Percentiles rank a stretch among this genome's conserved stretches.
phyloP scores from a whole-genome alignment of 2,329 filamentous ascomycete genomes.

The Chalara sp. region DNA sequence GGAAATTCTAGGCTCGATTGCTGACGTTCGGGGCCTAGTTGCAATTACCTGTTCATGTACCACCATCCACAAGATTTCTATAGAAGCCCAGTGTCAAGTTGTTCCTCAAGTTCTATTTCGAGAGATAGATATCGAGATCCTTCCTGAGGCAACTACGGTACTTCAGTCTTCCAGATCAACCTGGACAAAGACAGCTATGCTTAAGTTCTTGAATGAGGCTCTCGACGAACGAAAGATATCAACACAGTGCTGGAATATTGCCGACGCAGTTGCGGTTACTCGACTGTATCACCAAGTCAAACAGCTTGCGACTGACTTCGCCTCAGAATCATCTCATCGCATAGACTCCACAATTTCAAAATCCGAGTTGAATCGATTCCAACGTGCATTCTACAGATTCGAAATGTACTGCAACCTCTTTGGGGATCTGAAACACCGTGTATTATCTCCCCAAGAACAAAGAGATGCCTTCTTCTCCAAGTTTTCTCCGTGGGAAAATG shows the following conservation, averaged over 20 bases:
- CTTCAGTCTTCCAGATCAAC: not conserved
- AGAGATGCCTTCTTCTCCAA: not conserved
- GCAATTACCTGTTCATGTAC: too few relatives aligned
- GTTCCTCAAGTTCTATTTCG: not conserved
- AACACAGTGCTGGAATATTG: not conserved
- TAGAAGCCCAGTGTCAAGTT: too few relatives aligned
- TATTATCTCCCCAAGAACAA: not conserved
- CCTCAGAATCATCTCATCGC: not conserved
- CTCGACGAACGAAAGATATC: not conserved
- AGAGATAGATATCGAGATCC: slow-evolving; percentile 4
- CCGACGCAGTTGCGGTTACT: slow-evolving; percentile 1
- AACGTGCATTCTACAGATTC: slow-evolving; percentile 9
- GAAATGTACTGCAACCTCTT: slow-evolving; percentile 7
- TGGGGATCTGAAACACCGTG: not conserved
- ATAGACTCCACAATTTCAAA: not conserved
- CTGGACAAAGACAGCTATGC: not conserved
- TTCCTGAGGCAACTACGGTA: slow-evolving; percentile 4
- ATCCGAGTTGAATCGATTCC: slow-evolving; percentile 1
- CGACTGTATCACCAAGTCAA: slow-evolving; percentile 3
- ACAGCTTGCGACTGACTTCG: not conserved
- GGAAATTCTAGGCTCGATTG: too few relatives aligned
- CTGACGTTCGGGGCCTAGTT: too few relatives aligned
- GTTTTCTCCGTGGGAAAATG: slow-evolving; percentile 10
- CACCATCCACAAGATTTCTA: too few relatives aligned
- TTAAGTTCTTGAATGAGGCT: not conserved